A percentile compares a stretch with the other conserved stretches of the same genome.
These are phyloP conservation scores for Papiliotrema flavescens DNA, from an alignment of 1,284 basidiomycete genomes.

Conservation along the genomic window DNA sequence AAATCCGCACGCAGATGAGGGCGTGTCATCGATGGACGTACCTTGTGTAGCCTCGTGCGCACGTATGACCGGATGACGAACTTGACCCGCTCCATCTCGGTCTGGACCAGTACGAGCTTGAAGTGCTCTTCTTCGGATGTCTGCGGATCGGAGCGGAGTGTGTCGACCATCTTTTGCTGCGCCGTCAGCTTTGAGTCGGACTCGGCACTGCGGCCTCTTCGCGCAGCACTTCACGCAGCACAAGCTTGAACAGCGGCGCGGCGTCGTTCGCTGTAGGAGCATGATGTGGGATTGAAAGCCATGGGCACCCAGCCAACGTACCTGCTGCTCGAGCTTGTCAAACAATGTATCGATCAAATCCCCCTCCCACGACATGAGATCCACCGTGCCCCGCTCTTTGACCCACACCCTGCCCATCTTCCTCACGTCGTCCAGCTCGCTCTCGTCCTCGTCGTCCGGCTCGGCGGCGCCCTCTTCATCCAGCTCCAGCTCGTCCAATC, in stretches of 20 bases:
- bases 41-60: constrained; percentile 80
- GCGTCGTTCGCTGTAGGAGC: background rate
- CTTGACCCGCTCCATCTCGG: constrained; percentile 86
- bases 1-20: background rate
- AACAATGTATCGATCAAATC: constrained; percentile 66
- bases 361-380: constrained; percentile 71
- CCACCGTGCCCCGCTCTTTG: constrained; percentile 78
- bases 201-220: too few relatives aligned
- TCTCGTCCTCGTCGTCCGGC: constrained; percentile 22
- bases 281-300: background rate
- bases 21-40: constrained; percentile 36
- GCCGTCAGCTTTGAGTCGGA: background rate
- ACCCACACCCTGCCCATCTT: constrained; percentile 71
- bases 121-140: constrained; percentile 87
- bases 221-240: too few relatives aligned
- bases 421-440: constrained; percentile 37
- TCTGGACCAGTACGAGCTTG: constrained; percentile 82
- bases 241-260: too few relatives aligned
- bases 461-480: background rate
- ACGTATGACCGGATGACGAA: constrained; percentile 83
- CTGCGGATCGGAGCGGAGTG: constrained; percentile 67
- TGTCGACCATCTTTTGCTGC: constrained; percentile 48
- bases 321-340: constrained; percentile 82
- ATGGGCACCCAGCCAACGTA: constrained; percentile 46
- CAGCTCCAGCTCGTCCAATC: background rate